Evolutionary conservation across 2,329 filamentous ascomycete genomes (phyloP), one percentile per base, ranked within the genome.

Genomic region (Allantophomopsis cytisporea): DNA sequence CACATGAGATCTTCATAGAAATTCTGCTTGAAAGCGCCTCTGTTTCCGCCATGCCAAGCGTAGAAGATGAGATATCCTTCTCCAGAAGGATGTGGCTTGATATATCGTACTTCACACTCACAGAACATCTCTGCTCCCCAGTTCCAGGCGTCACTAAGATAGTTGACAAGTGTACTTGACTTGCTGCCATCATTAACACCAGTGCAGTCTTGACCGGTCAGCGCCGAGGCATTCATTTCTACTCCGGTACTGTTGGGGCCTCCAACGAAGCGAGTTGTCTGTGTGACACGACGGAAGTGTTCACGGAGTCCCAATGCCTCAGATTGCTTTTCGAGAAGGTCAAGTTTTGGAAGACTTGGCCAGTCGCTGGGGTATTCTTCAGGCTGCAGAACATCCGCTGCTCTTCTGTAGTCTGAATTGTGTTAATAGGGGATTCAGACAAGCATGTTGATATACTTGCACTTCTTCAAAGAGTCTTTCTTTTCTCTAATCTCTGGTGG

Each of bases 111-210:
- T 53, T 83, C 76, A 43, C 75, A 76, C 47, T 76, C 69, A 54
- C 78, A 83, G 45, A 83, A 83, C 55, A 83, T 72, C 50, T 83
- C 76, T 11, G 78, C 74, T 7, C 77, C 79, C 74, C 76, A 79
- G 49, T 80, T 79, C 77, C 76, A 82, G 2, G 79, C 76, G 53
- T 83, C 78, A 7, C 73, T 66, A 7, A 83, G 59, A 48, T 83
- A 83, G 1, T 77, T 83, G 31, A 79, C 73, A 1, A 76, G 61
- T 0, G 73, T 80, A 10, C 71, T 77, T 14, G 68, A 80, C 56
- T 81, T 82, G 21, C 73, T 80, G 2, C 75, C 75, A 52, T 83
- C 78, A 47, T 83, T 82, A 42, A 79, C 47, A 1, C 77, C 78
- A 0, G 76, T 80, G 31, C 56, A 58, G 46, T 83, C 78, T 54